These are phyloP conservation scores for Pseudogymnoascus verrucosus DNA, from an alignment of 2,329 filamentous ascomycete genomes.

Conservation along the genomic window DNA sequence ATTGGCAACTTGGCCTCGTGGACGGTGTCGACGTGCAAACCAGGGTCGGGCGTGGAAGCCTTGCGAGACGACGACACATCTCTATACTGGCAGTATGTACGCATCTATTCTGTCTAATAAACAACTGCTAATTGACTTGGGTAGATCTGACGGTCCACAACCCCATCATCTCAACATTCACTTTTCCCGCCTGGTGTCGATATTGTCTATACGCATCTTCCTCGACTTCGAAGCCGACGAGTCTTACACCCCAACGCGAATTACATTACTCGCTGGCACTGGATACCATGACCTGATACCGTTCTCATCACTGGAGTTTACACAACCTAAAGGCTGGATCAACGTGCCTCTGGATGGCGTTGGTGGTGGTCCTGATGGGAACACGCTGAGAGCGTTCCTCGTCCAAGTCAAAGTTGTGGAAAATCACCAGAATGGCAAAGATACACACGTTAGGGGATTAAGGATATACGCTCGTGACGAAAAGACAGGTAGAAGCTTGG, in stretches of 20 bases:
- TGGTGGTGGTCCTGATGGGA: slow-evolving; percentile 50
- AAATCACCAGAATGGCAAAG: slow-evolving; percentile 98
- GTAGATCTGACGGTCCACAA: slow-evolving; percentile 72
- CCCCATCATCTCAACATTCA: slow-evolving; percentile 77
- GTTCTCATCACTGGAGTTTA: slow-evolving; percentile 72
- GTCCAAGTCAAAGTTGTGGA: slow-evolving; percentile 86
- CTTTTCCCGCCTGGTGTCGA: slow-evolving; percentile 75
- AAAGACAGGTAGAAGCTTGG: slow-evolving; percentile 14
- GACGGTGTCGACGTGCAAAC: slow-evolving; percentile 75
- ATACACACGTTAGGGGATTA: slow-evolving; percentile 91
- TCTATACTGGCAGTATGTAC: slow-evolving; percentile 68
- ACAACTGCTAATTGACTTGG: slow-evolving; percentile 1
- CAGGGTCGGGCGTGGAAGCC: slow-evolving; percentile 69
- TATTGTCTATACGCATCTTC: slow-evolving; percentile 68
- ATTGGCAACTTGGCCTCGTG: slow-evolving; percentile 78
- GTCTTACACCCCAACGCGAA: slow-evolving; percentile 91
- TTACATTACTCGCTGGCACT: slow-evolving; percentile 81
- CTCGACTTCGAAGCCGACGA: slow-evolving; percentile 92
- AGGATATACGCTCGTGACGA: slow-evolving; percentile 61
- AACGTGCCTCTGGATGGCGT: slow-evolving; percentile 66
- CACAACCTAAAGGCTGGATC: slow-evolving; percentile 81
- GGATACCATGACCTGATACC: slow-evolving; percentile 86
- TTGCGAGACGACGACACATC: slow-evolving; percentile 65
- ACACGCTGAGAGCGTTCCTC: slow-evolving; percentile 78
- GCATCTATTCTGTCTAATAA: not conserved